Evolutionary conservation across 441 rosid species (phyloP).

Genomic region (Brassica hybrid): DNA sequence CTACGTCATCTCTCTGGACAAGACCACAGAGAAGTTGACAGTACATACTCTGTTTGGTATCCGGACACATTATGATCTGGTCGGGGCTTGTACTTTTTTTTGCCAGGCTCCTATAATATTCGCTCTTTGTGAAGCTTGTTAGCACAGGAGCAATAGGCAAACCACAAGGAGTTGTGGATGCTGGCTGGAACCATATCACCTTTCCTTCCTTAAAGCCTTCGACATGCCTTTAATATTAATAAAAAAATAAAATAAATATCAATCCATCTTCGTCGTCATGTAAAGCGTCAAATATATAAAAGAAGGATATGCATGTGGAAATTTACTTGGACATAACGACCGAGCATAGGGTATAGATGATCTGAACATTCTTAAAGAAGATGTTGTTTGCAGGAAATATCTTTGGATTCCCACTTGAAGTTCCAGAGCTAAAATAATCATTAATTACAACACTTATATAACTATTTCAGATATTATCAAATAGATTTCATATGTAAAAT

Average conservation of each 20-base stretch:
- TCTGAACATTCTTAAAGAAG: background rate
- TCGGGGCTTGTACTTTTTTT: background rate
- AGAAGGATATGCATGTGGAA: background rate
- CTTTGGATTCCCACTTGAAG: constrained; percentile 2
- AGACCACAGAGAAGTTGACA: constrained; percentile 7
- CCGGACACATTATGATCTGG: background rate
- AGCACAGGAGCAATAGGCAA: background rate
- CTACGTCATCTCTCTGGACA: constrained; percentile 1
- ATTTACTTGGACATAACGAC: background rate
- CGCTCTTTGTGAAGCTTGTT: background rate
- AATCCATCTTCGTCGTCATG: background rate
- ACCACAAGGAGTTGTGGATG: background rate
- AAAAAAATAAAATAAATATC: no score
- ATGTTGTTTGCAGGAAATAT: background rate
- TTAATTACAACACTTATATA: background rate
- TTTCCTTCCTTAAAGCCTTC: background rate
- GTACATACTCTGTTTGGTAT: background rate
- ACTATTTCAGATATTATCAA: background rate
- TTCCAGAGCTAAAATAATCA: constrained; percentile 3
- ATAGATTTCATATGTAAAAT: background rate
- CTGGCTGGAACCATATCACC: background rate
- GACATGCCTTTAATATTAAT: background rate
- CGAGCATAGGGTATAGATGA: background rate
- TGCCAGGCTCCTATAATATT: background rate
- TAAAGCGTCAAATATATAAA: background rate